These are phyloP conservation scores for Hypholoma fasciculare DNA, from an alignment of 768 basidiomycete genomes.

Conservation along the genomic window DNA sequence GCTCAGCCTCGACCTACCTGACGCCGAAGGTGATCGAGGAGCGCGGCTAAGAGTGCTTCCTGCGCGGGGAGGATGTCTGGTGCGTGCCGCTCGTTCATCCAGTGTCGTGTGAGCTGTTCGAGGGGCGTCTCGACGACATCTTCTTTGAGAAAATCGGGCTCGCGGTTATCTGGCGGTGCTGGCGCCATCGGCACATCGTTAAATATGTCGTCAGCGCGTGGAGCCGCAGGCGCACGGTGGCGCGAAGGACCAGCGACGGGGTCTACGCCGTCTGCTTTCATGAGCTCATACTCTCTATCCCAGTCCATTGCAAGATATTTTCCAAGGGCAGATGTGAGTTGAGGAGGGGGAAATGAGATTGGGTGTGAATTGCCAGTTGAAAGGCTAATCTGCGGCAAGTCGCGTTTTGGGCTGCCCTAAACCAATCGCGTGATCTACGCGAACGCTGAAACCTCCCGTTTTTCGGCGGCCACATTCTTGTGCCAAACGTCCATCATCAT, in stretches of 20 bases:
- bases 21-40: conserved; percentile 77
- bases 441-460: no score
- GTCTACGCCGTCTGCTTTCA: conserved; percentile 10
- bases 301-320: conserved; percentile 29
- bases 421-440: conserved; percentile 1
- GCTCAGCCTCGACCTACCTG: conserved; percentile 57
- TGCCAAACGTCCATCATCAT: no score
- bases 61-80: conserved; percentile 79
- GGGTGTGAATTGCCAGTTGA: not conserved
- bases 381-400: conserved; percentile 1
- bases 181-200: conserved; percentile 26
- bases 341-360: not conserved
- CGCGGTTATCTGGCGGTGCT: conserved; percentile 12
- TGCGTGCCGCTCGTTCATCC: conserved; percentile 84
- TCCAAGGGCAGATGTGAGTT: no score
- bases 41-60: conserved; percentile 59
- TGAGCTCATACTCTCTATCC: conserved; percentile 37
- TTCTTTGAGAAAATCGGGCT: conserved; percentile 16
- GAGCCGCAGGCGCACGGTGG: not conserved
- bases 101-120: conserved; percentile 73
- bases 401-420: conserved; percentile 33
- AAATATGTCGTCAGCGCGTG: conserved; percentile 25
- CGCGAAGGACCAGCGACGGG: conserved; percentile 14
- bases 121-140: conserved; percentile 54
- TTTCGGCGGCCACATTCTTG: no score